Evolutionary conservation across 768 basidiomycete species (phyloP).

Genomic region (Leccinum variicolor): DNA sequence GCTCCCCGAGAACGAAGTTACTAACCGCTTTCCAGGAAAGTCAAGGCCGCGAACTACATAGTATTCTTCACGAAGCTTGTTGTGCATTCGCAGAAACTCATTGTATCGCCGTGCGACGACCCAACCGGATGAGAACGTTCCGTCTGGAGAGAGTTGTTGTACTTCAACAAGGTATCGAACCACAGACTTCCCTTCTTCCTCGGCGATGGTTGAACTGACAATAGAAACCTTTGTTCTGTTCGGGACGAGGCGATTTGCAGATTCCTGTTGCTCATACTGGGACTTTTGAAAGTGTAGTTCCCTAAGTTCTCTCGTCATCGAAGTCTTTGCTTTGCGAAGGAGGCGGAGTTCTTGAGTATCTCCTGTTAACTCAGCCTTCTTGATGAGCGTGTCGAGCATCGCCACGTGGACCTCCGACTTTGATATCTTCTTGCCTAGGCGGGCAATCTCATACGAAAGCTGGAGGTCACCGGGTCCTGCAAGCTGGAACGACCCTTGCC

Average conservation of each 20-base stretch:
- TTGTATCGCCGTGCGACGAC: conserved; percentile 91
- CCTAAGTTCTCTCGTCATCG: conserved; percentile 78
- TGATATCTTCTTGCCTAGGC: conserved; percentile 70
- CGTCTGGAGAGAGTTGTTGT: conserved; percentile 80
- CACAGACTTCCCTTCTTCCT: conserved; percentile 86
- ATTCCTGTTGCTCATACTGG: conserved; percentile 93
- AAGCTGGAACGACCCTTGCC: conserved; percentile 59
- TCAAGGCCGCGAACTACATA: conserved; percentile 66
- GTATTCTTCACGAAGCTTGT: conserved; percentile 76
- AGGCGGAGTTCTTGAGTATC: conserved; percentile 83
- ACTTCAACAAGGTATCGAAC: conserved; percentile 92
- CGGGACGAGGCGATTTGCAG: conserved; percentile 82
- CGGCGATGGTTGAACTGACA: conserved; percentile 75
- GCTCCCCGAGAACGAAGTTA: conserved; percentile 79
- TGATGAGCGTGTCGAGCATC: conserved; percentile 84
- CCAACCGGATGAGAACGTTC: conserved; percentile 83
- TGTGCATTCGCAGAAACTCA: conserved; percentile 90
- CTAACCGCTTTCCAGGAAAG: conserved; percentile 92
- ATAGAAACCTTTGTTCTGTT: conserved; percentile 84
- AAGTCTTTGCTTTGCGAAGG: conserved; percentile 75
- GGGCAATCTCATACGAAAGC: conserved; percentile 79
- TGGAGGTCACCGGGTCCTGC: conserved; percentile 90
- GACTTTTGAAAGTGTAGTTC: conserved; percentile 85
- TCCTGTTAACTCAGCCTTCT: conserved; percentile 93
- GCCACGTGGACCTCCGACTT: conserved; percentile 78